These are phyloP conservation scores for Cordyceps cicadae DNA, from an alignment of 2,329 filamentous ascomycete species.

Conservation along the genomic window DNA sequence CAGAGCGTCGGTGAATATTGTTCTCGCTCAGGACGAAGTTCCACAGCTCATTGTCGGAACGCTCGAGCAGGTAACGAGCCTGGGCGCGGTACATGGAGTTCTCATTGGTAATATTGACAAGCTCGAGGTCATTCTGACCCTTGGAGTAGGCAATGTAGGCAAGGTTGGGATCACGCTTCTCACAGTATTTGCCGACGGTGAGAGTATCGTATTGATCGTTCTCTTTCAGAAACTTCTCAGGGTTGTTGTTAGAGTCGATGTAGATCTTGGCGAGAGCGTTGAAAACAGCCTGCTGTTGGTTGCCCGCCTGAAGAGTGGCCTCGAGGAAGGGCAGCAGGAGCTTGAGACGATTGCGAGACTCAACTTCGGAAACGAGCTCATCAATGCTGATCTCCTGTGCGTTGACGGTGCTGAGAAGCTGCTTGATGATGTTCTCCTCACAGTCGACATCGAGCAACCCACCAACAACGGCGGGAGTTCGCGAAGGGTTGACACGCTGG, in stretches of 20 bases:
- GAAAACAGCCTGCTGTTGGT: constrained; percentile 93
- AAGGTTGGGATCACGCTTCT: constrained; percentile 94
- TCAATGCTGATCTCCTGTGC: constrained; percentile 84
- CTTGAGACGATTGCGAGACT: constrained; percentile 91
- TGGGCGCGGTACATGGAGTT: constrained; percentile 99
- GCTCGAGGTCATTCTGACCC: constrained; percentile 92
- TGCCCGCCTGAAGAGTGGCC: constrained; percentile 77
- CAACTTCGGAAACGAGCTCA: constrained; percentile 88
- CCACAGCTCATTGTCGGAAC: constrained; percentile 87
- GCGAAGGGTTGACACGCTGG: constrained; percentile 85
- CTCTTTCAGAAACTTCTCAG: constrained; percentile 93
- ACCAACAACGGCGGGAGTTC: constrained; percentile 87
- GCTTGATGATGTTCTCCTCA: constrained; percentile 93
- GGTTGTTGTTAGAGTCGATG: constrained; percentile 97
- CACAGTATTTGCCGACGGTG: constrained; percentile 91
- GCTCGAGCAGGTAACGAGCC: constrained; percentile 86
- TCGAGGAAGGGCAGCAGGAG: constrained; percentile 93
- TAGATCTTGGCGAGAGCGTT: constrained; percentile 99
- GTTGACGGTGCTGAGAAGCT: constrained; percentile 75
- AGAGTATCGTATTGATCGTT: constrained; percentile 95
- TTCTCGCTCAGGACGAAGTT: constrained; percentile 88
- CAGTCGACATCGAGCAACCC: constrained; percentile 94
- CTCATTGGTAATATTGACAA: constrained; percentile 97
- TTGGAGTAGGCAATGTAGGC: constrained; percentile 93
- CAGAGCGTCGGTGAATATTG: constrained; percentile 87